phyloP scores from a whole-genome alignment of 345 rosid genomes.

The Physaria fendleri region DNA sequence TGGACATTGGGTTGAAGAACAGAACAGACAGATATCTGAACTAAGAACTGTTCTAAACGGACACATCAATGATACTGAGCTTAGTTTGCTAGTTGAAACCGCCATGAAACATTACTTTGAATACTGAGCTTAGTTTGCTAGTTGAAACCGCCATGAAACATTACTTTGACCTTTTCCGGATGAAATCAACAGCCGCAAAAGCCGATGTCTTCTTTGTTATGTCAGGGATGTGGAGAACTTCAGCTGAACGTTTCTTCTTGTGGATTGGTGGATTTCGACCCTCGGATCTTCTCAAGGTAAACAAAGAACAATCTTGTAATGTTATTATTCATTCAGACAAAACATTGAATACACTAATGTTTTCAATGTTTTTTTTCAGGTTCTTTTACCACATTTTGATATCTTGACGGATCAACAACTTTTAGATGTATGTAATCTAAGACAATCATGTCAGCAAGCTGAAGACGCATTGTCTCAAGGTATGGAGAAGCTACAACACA shows the following conservation, averaged over 20 bases:
- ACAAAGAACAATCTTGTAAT: no score
- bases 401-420: constrained; percentile 60
- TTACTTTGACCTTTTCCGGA: constrained; percentile 68
- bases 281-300: constrained; percentile 87
- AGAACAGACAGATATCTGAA: constrained; percentile 54
- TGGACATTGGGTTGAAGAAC: constrained; percentile 82
- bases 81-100: no score
- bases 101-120: no score
- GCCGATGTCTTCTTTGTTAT: constrained; percentile 82
- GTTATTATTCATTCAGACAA: no score
- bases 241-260: constrained; percentile 77
- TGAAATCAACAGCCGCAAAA: constrained; percentile 76
- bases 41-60: constrained; percentile 57
- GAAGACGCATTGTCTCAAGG: constrained; percentile 94
- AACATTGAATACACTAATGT: no score
- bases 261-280: constrained; percentile 99
- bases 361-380: no score
- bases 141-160: constrained; percentile 66
- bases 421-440: constrained; percentile 46
- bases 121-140: no score
- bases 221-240: constrained; percentile 84
- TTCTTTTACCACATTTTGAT: constrained; percentile 74
- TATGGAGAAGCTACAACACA: constrained; percentile 82
- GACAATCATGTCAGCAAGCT: constrained; percentile 86
- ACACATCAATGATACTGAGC: constrained; percentile 50